Evolutionary conservation across 768 basidiomycete species (phyloP), one percentile per base, ranked within the genome.

Genomic region (Lactifluus pinguis): DNA sequence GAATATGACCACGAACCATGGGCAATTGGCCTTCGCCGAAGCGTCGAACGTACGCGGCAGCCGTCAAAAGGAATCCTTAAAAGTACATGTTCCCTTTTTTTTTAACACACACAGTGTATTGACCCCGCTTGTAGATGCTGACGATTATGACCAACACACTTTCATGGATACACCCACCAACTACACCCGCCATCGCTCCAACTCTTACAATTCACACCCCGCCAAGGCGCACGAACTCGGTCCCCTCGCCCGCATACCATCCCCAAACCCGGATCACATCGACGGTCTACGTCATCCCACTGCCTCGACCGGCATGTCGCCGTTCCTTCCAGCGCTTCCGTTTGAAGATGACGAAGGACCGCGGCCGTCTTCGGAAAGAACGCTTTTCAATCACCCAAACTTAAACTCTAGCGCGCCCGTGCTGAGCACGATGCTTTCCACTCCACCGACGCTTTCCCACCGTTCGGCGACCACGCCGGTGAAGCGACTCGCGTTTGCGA

Each of bases 21-120:
- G 91, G 90, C 87, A 47, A 76, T 82, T 38, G 79, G 85, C 64
- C 68, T 92, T 60, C 82, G 92, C 67, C 74, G 88, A 67, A 87
- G 86, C 70, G 67, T 86, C 30, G 86, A 95, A 76, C 76, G 82
- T 72, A 74, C 79, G 42, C 76, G 81, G 66, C 68, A 75, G 64
- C 93, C 92, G 3, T 74, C 83, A 32, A 90, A 80, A 72, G 92
- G 95, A 21, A 98, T 99, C 59, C 74, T 99, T 63, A 99, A 98
- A 77, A 73, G 91, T 91, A 82, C 32, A 34, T 49, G 36, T 61
- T 25, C 34, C 69, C 62, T 4, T 4, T 25, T 25, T 65, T 49
- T 25, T 42, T 55, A n/a, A 54, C 49, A 45, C 8, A 11, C 25
- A 25, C 25, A 17, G 10, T 3, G 13, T 41, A 25, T 25, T 25